Evolutionary conservation across 2,329 filamentous ascomycete genomes (phyloP), one percentile per base, ranked within the genome.

Genomic region (Xylaria sp.): DNA sequence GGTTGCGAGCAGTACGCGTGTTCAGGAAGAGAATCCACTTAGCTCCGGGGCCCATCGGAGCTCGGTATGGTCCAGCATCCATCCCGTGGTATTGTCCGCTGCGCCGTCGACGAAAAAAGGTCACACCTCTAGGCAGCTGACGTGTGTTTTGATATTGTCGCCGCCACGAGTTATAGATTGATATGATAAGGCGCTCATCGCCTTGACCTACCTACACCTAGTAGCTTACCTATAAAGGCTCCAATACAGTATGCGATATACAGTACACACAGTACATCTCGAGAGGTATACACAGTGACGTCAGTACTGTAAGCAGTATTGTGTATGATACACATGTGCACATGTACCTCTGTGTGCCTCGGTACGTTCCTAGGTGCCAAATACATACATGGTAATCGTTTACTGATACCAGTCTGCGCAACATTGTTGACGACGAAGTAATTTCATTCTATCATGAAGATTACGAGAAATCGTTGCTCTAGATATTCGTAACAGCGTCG

Each of bases 31-130:
- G 41, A 18, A 25, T n/a, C 48, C 25, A 18, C 8, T 60, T 65
- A 70, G 64, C 70, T 70, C 70, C 70, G 70, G 61, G 31, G 25
- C 18, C 28, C 58, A 46, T 66, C 70, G 70, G 70, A 67, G 64
- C 55, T 71, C 62, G 56, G 36, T 43, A 59, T 20, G n/a, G 57
- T 51, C 62, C 31, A 28, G 28, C 28, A 28, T 28, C 28, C 28
- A 28, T 28, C 28, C 28, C 28, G 28, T 28, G 28, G 4, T 28
- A 28, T 57, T 20, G 10, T 39, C 57, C 20, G 20, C 55, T 51
- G 23, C 41, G 25, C 15, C 10, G 43, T 25, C 25, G 15, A 46
- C 12, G 9, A 18, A 25, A 39, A 57, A 49, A 9, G 33, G 33
- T 10, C 33, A 36, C 8, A 7, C 8, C 33, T 10, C 33, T 36